Conservation (phyloP, 768 basidiomycete species). For the Postia placenta region DNA sequence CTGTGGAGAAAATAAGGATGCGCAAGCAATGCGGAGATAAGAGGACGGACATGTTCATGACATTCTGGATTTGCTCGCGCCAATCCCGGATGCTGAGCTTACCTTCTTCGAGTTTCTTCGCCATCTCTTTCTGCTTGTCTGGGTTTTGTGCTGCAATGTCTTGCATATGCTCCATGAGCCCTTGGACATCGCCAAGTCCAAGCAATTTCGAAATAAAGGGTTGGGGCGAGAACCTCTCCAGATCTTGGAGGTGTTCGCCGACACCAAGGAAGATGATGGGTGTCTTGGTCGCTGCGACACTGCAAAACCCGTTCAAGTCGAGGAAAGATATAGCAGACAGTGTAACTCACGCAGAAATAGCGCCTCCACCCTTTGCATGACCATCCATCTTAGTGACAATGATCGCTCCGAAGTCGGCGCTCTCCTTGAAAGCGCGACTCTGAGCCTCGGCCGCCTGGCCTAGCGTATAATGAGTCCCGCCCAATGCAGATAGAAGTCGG, state of each 20-base stretch:
- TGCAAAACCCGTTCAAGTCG: slow-evolving; percentile 23
- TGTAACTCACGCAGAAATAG: slow-evolving; percentile 90
- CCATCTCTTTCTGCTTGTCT: slow-evolving; percentile 96
- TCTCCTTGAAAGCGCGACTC: slow-evolving; percentile 95
- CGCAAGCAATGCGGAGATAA: slow-evolving; percentile 1
- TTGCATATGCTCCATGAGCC: slow-evolving; percentile 98
- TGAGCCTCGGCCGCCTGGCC: slow-evolving; percentile 98
- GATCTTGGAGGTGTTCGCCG: slow-evolving; percentile 95
- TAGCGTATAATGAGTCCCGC: slow-evolving; percentile 7
- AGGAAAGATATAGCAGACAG: not conserved
- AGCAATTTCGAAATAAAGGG: slow-evolving; percentile 97
- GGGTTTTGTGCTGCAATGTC: slow-evolving; percentile 91
- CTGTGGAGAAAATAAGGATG: slow-evolving; percentile 34
- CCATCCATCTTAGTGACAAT: slow-evolving; percentile 99
- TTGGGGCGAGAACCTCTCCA: slow-evolving; percentile 92
- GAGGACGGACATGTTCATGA: slow-evolving; percentile 89
- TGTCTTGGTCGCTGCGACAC: slow-evolving; percentile 97
- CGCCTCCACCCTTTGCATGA: slow-evolving; percentile 97
- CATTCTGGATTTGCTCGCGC: slow-evolving; percentile 94
- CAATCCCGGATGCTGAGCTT: slow-evolving; percentile 96
- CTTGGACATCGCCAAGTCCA: slow-evolving; percentile 94
- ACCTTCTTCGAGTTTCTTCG: slow-evolving; percentile 95
- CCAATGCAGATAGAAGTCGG: not conserved
- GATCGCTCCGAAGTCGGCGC: slow-evolving; percentile 95
- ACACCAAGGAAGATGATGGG: slow-evolving; percentile 98